Conservation (phyloP, 768 basidiomycete genomes). For the Lactifluus volemus region DNA sequence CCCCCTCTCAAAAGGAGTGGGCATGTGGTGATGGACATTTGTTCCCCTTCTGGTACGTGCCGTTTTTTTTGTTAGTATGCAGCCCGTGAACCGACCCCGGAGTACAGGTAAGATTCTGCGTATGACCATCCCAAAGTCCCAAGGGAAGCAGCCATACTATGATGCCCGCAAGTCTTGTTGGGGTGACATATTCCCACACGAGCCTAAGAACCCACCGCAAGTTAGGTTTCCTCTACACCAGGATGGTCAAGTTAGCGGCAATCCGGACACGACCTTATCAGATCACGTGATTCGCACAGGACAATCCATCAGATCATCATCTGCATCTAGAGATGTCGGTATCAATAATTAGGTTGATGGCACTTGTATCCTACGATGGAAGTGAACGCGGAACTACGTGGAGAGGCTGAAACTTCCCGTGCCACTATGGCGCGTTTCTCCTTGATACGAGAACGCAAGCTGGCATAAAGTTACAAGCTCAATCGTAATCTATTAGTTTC, state of each 20-base stretch:
- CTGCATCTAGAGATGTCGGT: not conserved
- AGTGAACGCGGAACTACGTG: not conserved
- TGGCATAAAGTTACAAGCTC: not conserved
- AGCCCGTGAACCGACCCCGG: conserved; percentile 1
- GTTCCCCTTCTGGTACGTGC: conserved; percentile 64
- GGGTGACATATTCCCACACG: conserved; percentile 95
- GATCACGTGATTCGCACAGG: not conserved
- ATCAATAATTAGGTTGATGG: not conserved
- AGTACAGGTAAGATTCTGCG: conserved; percentile 82
- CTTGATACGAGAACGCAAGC: not conserved
- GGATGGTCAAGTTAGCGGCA: conserved; percentile 25
- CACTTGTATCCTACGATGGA: not conserved
- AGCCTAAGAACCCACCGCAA: conserved; percentile 68
- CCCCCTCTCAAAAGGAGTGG: conserved; percentile 90
- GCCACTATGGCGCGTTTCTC: not conserved
- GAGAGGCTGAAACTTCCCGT: not conserved
- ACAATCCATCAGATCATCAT: not conserved
- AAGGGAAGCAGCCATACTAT: conserved; percentile 92
- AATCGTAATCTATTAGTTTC: not conserved
- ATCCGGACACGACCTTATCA: conserved; percentile 23
- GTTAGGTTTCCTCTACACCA: conserved; percentile 41
- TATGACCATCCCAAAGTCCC: conserved; percentile 83
- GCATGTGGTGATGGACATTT: conserved; percentile 87
- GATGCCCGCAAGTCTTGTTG: conserved; percentile 90
- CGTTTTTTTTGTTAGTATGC: not conserved